Conservation (phyloP, 257 asterid genomes). For the Gynochthodes officinalis region DNA sequence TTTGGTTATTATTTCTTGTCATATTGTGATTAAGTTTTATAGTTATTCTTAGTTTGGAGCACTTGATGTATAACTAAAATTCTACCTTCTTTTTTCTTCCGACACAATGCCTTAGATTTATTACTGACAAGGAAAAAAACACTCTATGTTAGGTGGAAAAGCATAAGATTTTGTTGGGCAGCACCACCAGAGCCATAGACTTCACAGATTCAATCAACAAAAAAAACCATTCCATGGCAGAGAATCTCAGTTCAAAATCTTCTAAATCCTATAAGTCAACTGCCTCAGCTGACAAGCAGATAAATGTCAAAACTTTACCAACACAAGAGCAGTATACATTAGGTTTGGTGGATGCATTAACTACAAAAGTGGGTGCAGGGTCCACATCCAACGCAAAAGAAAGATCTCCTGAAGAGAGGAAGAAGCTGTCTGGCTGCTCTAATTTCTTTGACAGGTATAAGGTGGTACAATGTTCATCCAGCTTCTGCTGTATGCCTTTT, state of each 20-base stretch:
- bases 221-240: slow-evolving; percentile 34
- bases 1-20: not conserved
- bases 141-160: slow-evolving; percentile 67
- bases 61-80: not conserved
- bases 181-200: slow-evolving; percentile 35
- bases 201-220: slow-evolving; percentile 28
- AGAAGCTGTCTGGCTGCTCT: slow-evolving; percentile 42
- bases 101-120: not conserved
- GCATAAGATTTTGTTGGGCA: slow-evolving; percentile 69
- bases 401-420: slow-evolving; percentile 44
- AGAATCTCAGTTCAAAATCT: slow-evolving; percentile 32
- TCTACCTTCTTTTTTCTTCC: not conserved
- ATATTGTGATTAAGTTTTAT: not conserved
- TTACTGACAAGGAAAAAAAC: not conserved
- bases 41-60: not conserved
- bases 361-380: slow-evolving; percentile 25
- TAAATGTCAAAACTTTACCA: slow-evolving; percentile 22
- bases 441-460: slow-evolving; percentile 74
- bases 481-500: slow-evolving; percentile 12
- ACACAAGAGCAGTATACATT: slow-evolving; percentile 29
- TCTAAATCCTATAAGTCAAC: slow-evolving; percentile 31
- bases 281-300: slow-evolving; percentile 35
- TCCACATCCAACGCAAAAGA: slow-evolving; percentile 31
- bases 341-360: slow-evolving; percentile 29
- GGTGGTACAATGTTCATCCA: slow-evolving; percentile 6